Base-by-base conservation (phyloP, 352 stramenopile species). In the Pythium utonaiense region DNA sequence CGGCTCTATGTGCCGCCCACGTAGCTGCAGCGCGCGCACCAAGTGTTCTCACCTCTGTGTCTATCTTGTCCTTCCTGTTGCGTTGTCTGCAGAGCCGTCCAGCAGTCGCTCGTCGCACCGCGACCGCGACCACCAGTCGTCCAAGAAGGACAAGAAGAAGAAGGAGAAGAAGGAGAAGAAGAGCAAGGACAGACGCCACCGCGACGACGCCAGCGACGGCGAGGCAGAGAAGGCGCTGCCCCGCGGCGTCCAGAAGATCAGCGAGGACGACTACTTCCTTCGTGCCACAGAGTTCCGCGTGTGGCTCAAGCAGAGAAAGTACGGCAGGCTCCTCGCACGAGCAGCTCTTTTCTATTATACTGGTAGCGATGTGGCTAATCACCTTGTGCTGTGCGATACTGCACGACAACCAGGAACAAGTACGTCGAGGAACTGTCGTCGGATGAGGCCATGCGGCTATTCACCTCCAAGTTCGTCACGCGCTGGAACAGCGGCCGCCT, bases 361-460 rank as follows among this genome's bases (percentile, higher is more conserved):
- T n/a, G n/a, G n/a, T n/a, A n/a, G n/a, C n/a, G n/a, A n/a, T n/a
- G n/a, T n/a, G n/a, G n/a, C n/a, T n/a, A n/a, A n/a, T n/a, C n/a
- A n/a, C n/a, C n/a, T n/a, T n/a, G n/a, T n/a, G n/a, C n/a, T n/a
- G n/a, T n/a, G n/a, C n/a, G n/a, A n/a, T n/a, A n/a, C n/a, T n/a
- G n/a, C n/a, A n/a, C 30, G 41, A 19, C 24, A n/a, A 38, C 44
- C 63, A 88, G 80, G 55, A 54, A 64, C 47, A 74, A 83, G 62
- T 93, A 88, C 64, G 63, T 93, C 9, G 80, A 93, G 22, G 80
- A 93, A 57, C 62, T 93, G 27, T 84, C 78, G 52, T 85, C 75
- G 1, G 64, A 83, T 1, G 73, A 90, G 28, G 69, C 77, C 2
- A 78, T 55, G 57, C 16, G 67, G 27, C 67, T 87, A 9, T 93